Base-by-base conservation (phyloP, 2,329 filamentous ascomycete species). In the Endoconidiophora polonica region DNA sequence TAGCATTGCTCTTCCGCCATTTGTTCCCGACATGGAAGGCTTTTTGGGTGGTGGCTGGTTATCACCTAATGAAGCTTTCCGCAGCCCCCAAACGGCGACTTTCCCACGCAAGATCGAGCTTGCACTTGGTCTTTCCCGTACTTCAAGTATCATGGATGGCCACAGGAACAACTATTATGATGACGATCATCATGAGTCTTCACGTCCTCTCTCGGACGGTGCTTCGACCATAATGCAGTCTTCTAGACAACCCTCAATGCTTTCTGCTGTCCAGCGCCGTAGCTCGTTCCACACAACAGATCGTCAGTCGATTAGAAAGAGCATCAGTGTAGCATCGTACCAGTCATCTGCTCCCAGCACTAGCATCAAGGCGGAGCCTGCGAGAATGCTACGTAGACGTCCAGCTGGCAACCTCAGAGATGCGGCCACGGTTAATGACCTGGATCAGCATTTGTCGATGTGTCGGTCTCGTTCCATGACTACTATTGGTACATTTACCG, bases 321-420 rank as follows among this genome's bases (percentile, higher is more conserved):
- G 44, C 20, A 46, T 46, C 20, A 37, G 43, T 26, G 43, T 44
- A 5, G 42, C 44, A 3, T 49, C 46, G 5, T 53, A 36, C 37
- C 47, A 22, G 14, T 50, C 51, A 4, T 48, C 55, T 6, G 46
- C 69, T 10, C 50, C 26, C n/a, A 43, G 43, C 3, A 24, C 39
- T 24, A 29, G 48, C 18, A 37, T 36, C 2, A 61, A 70, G 44
- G 70, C 73, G 1, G 65, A 66, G 18, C 76, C 77, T n/a, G 64
- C 75, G 5, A 74, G 79, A 42, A 70, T 81, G 40, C 70, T 91
- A 54, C 73, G 85, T 54, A 71, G 85, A 59, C 73, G 80, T 12
- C 85, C 83, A 5, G 85, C 84, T 44, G 83, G 85, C 33, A 79
- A 90, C 60, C 65, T 91, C 44, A 74, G 81, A 54, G 81, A 79